Percentiles rank a stretch among this genome's conserved stretches.
Conservation (phyloP, 2,329 filamentous ascomycete genomes). For the Myriangium duriaei region DNA sequence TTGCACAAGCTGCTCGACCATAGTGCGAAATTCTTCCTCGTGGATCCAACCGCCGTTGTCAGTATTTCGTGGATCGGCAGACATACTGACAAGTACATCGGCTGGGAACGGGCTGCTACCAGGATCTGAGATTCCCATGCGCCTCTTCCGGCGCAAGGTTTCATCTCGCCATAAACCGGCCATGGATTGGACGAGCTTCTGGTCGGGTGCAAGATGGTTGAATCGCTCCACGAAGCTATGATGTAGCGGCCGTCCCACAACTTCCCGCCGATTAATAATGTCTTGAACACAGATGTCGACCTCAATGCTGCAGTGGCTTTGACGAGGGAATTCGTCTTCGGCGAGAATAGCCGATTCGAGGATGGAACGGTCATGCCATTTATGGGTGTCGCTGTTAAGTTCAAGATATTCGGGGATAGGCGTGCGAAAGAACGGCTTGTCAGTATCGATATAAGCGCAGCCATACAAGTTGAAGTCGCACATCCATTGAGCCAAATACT, state of each 20-base stretch:
- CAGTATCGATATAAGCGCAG: conserved; percentile 70
- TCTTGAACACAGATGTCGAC: conserved; percentile 81
- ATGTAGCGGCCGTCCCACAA: conserved; percentile 67
- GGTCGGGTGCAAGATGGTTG: conserved; percentile 48
- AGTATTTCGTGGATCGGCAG: conserved; percentile 61
- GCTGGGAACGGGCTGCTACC: conserved; percentile 65
- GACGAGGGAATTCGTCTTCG: conserved; percentile 53
- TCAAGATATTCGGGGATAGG: conserved; percentile 62
- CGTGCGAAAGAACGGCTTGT: conserved; percentile 57
- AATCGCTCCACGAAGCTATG: conserved; percentile 72
- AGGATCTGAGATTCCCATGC: conserved; percentile 51
- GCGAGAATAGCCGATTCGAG: conserved; percentile 46
- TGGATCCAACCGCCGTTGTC: conserved; percentile 81
- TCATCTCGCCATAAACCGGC: conserved; percentile 88
- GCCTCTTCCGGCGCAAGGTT: conserved; percentile 60
- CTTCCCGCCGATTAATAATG: conserved; percentile 68
- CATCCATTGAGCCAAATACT: conserved; percentile 95
- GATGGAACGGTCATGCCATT: conserved; percentile 73
- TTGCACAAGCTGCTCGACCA: conserved; percentile 49
- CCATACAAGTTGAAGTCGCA: conserved; percentile 95
- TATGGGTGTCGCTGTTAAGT: conserved; percentile 47
- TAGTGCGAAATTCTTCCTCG: conserved; percentile 65
- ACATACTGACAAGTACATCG: conserved; percentile 79
- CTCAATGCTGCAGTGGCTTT: conserved; percentile 81
- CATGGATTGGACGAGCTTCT: conserved; percentile 89